Percentiles rank a stretch among this genome's conserved stretches.
Evolutionary conservation across 2,329 filamentous ascomycete genomes (phyloP).

Genomic region (Aspergillus neotritici): DNA sequence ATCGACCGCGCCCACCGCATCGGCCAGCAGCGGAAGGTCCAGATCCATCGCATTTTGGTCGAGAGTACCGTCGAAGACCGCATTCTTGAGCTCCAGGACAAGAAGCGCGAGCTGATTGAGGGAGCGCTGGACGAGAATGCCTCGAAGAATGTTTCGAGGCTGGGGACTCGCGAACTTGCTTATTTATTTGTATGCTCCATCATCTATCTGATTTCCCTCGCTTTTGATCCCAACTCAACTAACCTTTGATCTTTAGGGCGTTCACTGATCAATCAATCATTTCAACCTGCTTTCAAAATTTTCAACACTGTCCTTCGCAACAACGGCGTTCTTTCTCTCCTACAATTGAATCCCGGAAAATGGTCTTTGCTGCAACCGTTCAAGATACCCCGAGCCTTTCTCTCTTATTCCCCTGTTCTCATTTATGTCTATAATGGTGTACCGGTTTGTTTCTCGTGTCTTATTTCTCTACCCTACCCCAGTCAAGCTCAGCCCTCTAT

Average conservation of each 20-base stretch:
- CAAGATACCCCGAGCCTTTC: too few species aligned
- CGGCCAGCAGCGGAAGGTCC: constrained; percentile 67
- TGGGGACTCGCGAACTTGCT: constrained; percentile 61
- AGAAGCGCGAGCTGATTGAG: constrained; percentile 71
- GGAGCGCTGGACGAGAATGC: constrained; percentile 73
- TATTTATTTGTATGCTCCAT: constrained; percentile 57
- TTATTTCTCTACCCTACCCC: too few species aligned
- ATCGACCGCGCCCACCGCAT: constrained; percentile 86
- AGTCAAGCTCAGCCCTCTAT: too few species aligned
- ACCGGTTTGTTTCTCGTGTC: too few species aligned
- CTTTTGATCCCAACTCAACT: background rate
- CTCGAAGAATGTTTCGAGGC: constrained; percentile 58
- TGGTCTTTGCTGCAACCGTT: too few species aligned
- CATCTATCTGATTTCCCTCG: too few species aligned
- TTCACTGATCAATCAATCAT: constrained; percentile 8
- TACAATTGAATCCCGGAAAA: too few species aligned
- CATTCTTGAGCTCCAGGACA: constrained; percentile 71
- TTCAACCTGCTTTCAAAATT: too few species aligned
- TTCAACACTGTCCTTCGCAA: too few species aligned
- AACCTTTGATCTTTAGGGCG: constrained; percentile 14
- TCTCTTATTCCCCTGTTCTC: too few species aligned
- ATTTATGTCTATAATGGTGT: too few species aligned
- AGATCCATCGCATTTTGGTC: constrained; percentile 74
- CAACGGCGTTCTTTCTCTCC: too few species aligned
- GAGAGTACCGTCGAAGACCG: constrained; percentile 79